Evolutionary conservation across 257 asterid species (phyloP), one percentile per base, ranked within the genome.

Genomic region (Marsdenia floribunda): DNA sequence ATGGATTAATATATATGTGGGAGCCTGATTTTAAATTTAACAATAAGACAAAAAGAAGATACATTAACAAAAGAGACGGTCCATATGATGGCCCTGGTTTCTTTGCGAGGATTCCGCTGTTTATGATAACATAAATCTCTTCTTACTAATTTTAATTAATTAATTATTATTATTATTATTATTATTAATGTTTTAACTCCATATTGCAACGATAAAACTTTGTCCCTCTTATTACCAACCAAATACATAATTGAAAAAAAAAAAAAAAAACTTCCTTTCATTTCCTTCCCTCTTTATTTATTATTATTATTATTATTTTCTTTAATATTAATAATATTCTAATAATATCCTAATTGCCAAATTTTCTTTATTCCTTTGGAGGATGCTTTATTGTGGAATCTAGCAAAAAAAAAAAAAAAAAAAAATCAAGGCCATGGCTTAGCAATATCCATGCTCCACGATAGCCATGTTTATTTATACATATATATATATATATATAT

Each of bases 81-180:
- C 81, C 86, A 80, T 72, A 88, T 80, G 42, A 83, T 84, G 79
- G 79, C 85, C 87, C 90, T 66, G 85, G 80, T 87, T 87, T 90
- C 79, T 70, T 83, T 90, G 95, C 95, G 95, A 82, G 82, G 90
- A 90, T 88, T 91, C 90, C 95, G 97, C 84, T 78, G 73, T 73
- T 77, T 54, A 40, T 78, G 74, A 61, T 76, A 72, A 47, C 71
- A 57, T 72, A 68, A 33, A 71, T n/a, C 54, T 40, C 47, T 44
- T 50, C 9, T 50, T 50, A 15, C 54, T 50, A 50, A 50, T 11
- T 1, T 44, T 44, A 7, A 44, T 44, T 44, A 44, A 53, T 53
- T 16, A 52, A 52, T 3, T 52, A 54, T n/a, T n/a, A n/a, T n/a
- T n/a, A 77, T 22, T 9, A 59, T 70, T 7, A 13, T 5, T 26